Percentiles rank a stretch among this genome's conserved stretches.
These are phyloP conservation scores for Talaromyces sp. DNA, from an alignment of 2,329 filamentous ascomycete genomes.

Conservation along the genomic window DNA sequence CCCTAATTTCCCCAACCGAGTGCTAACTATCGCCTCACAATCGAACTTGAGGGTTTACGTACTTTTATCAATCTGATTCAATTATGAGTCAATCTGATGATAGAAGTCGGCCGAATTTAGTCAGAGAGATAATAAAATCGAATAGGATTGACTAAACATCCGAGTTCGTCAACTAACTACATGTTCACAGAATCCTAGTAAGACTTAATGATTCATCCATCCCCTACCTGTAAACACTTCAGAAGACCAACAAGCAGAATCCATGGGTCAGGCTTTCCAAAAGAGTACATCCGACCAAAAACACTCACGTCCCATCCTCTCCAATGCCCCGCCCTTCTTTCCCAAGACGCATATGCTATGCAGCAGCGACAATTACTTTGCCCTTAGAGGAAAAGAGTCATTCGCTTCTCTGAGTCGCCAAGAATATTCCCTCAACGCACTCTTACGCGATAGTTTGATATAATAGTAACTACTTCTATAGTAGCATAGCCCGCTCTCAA, in stretches of 20 bases:
- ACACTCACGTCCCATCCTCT: neutral
- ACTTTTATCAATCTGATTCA: neutral
- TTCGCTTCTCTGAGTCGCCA: neutral
- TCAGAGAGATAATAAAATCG: neutral
- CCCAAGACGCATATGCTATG: neutral
- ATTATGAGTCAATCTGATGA: neutral
- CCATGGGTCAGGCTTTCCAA: neutral
- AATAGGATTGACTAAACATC: neutral
- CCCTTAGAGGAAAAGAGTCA: neutral
- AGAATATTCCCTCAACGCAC: neutral
- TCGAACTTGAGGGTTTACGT: neutral
- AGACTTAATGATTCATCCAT: neutral
- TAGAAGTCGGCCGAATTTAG: neutral
- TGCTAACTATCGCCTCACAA: neutral
- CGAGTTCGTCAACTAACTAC: neutral
- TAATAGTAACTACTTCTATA: neutral
- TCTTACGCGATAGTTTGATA: neutral
- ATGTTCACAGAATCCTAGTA: neutral
- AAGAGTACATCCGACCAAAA: neutral
- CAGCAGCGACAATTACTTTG: neutral
- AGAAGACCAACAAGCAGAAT: neutral
- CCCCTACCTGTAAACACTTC: neutral
- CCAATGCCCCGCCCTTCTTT: neutral
- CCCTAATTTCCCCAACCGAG: slow-evolving; percentile 9
- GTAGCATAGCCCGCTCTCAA: neutral